phyloP scores from a whole-genome alignment of 2,329 filamentous ascomycete species.

The Mycocentrospora acerina region DNA sequence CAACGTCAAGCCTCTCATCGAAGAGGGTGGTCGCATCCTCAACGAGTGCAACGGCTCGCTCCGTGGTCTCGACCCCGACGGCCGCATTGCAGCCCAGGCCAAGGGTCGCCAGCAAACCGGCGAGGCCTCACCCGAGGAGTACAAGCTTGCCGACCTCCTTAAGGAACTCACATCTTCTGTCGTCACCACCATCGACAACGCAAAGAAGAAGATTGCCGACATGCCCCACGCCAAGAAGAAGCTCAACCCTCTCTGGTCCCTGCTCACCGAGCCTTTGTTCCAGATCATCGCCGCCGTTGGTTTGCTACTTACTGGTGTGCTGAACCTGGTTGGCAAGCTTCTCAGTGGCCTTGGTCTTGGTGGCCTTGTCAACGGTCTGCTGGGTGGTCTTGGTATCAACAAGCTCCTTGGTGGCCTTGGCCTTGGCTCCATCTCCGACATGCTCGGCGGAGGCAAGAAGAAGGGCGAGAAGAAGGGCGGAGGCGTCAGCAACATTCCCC shows the following conservation, averaged over 20 bases:
- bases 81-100: slow-evolving; percentile 78
- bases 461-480: slow-evolving; percentile 53
- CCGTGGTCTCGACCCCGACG: slow-evolving; percentile 85
- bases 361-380: slow-evolving; percentile 73
- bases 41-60: slow-evolving; percentile 85
- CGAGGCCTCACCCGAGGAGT: slow-evolving; percentile 81
- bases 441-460: slow-evolving; percentile 57
- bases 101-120: slow-evolving; percentile 76
- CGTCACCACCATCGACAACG: slow-evolving; percentile 79
- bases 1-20: slow-evolving; percentile 83
- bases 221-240: slow-evolving; percentile 96
- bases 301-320: slow-evolving; percentile 76
- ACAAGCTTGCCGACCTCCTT: slow-evolving; percentile 77
- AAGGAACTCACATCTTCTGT: slow-evolving; percentile 85
- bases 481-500: slow-evolving; percentile 43
- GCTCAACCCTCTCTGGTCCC: slow-evolving; percentile 84
- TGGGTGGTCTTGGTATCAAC: slow-evolving; percentile 75
- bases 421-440: slow-evolving; percentile 53
- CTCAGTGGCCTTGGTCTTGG: slow-evolving; percentile 81
- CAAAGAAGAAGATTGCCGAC: slow-evolving; percentile 83
- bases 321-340: slow-evolving; percentile 79
- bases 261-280: slow-evolving; percentile 82
- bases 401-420: slow-evolving; percentile 76
- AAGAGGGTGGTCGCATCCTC: slow-evolving; percentile 79
- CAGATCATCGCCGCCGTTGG: slow-evolving; percentile 92